These are phyloP conservation scores for Pseudogymnoascus sp. DNA, from an alignment of 2,329 filamentous ascomycete species.

Conservation along the genomic window DNA sequence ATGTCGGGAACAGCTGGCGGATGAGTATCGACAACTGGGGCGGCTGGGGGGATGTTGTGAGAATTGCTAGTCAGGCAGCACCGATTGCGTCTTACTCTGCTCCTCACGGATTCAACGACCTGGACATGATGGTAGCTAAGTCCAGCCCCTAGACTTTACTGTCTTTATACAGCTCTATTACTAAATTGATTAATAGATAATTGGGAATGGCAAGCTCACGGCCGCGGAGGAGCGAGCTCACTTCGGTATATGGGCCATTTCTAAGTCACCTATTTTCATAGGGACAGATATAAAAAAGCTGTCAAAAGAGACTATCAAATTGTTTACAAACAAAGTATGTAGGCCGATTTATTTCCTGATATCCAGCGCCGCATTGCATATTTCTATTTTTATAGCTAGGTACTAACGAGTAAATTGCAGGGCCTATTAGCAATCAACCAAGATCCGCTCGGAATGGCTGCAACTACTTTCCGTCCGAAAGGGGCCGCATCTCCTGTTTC, in stretches of 20 bases:
- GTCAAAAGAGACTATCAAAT: background rate
- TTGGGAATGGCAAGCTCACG: conserved; percentile 26
- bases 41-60: background rate
- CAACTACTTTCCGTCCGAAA: conserved; percentile 29
- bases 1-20: conserved; percentile 40
- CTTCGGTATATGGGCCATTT: background rate
- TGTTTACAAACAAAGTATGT: background rate
- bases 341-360: background rate
- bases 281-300: background rate
- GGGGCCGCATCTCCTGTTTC: conserved; percentile 32
- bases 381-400: background rate
- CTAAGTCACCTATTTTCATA: background rate
- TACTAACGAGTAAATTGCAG: conserved; percentile 8
- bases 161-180: background rate
- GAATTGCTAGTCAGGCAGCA: background rate
- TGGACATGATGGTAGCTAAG: background rate
- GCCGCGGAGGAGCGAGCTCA: conserved; percentile 24
- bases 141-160: background rate
- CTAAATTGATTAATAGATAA: conserved; percentile 9
- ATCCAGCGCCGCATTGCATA: background rate
- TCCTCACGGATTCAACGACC: conserved; percentile 4
- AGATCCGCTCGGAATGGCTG: conserved; percentile 32
- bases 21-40: conserved; percentile 36
- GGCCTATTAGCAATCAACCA: conserved; percentile 10
- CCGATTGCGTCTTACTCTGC: background rate